Evolutionary conservation across 441 rosid genomes (phyloP).

Genomic region (Brassica hybrid): DNA sequence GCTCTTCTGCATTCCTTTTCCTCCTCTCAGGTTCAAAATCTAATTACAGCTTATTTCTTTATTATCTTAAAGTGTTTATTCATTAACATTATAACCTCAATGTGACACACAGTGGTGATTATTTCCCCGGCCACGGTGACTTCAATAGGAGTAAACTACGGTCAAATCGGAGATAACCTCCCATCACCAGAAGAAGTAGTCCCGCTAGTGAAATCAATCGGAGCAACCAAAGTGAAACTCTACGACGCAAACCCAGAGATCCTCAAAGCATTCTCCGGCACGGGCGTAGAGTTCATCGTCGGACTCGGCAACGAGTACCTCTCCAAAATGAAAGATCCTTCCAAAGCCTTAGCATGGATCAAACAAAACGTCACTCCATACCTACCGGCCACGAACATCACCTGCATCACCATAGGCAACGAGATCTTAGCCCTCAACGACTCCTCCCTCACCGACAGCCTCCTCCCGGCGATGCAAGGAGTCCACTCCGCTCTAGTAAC

Average conservation of each 20-base stretch:
- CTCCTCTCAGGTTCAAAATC: constrained; percentile 37
- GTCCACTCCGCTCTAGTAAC: constrained; percentile 70
- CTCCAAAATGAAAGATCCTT: constrained; percentile 64
- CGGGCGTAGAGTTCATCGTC: constrained; percentile 80
- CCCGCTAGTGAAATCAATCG: constrained; percentile 78
- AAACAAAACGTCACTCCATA: constrained; percentile 67
- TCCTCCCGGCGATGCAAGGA: constrained; percentile 86
- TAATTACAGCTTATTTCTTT: not conserved
- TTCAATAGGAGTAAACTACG: constrained; percentile 88
- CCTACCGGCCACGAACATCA: constrained; percentile 84
- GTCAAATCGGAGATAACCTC: constrained; percentile 86
- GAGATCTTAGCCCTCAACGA: constrained; percentile 82
- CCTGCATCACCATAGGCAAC: constrained; percentile 80
- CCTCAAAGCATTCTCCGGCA: constrained; percentile 77
- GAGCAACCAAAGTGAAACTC: constrained; percentile 83
- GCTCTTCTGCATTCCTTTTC: constrained; percentile 23
- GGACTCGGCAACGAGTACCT: constrained; percentile 82
- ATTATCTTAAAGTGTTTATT: not conserved
- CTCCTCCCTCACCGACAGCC: constrained; percentile 51
- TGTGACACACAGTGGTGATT: constrained; percentile 26
- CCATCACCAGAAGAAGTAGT: constrained; percentile 76
- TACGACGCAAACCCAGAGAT: constrained; percentile 88
- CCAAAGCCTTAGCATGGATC: constrained; percentile 68
- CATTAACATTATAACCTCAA: not conserved
- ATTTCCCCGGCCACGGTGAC: constrained; percentile 38